phyloP scores from a whole-genome alignment of 192 early-diverging fungal genomes.

The Coemansia sp. region DNA sequence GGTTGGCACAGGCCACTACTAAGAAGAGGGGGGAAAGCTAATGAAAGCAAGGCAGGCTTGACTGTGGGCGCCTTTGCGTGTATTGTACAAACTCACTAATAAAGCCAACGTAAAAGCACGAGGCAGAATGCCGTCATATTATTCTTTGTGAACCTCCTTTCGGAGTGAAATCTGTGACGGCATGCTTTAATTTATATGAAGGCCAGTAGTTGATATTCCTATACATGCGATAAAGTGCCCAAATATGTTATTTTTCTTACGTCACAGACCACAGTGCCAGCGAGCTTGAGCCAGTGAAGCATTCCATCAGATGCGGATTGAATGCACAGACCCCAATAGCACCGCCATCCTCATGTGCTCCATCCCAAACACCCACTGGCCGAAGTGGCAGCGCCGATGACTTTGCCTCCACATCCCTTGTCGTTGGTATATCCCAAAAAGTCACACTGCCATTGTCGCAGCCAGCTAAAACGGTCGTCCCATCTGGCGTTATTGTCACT shows the following conservation, averaged over 20 bases:
- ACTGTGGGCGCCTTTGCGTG: too few species aligned
- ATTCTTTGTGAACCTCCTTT: too few species aligned
- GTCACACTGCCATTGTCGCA: constrained; percentile 27
- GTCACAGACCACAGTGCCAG: constrained; percentile 34
- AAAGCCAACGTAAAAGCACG: too few species aligned
- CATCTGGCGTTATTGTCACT: constrained; percentile 37
- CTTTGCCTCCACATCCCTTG: neutral
- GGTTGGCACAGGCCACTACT: too few species aligned
- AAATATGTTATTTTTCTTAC: neutral
- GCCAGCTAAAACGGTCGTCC: constrained; percentile 25
- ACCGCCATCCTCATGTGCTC: constrained; percentile 24
- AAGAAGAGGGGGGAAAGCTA: too few species aligned
- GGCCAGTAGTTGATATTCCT: neutral
- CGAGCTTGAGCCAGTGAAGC: constrained; percentile 32
- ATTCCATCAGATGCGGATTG: constrained; percentile 39
- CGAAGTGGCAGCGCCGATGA: neutral
- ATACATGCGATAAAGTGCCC: neutral
- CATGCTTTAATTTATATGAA: neutral
- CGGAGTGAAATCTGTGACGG: too few species aligned
- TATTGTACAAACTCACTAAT: too few species aligned
- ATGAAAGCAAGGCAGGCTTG: too few species aligned
- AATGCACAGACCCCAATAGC: constrained; percentile 40
- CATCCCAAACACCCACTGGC: constrained; percentile 30
- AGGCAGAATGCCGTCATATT: too few species aligned
- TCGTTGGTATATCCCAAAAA: constrained; percentile 28